These are phyloP conservation scores for Vitis hybrid DNA, from an alignment of 177 flowering plant genomes.

Conservation along the genomic window DNA sequence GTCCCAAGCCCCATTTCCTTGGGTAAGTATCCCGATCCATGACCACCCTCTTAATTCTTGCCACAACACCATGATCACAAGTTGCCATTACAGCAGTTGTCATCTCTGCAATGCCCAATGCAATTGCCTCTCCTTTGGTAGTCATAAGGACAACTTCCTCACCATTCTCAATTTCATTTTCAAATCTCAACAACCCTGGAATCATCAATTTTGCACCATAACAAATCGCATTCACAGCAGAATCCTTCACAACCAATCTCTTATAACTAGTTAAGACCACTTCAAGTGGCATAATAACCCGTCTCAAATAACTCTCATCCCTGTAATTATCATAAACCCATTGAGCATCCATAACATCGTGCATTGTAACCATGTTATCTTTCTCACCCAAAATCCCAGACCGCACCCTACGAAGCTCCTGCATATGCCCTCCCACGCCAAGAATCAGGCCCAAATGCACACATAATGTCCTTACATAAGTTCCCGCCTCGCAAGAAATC, in stretches of 20 bases:
- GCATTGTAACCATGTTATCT: slow-evolving; percentile 97
- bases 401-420: slow-evolving; percentile 84
- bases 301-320: slow-evolving; percentile 79
- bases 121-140: slow-evolving; percentile 92
- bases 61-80: slow-evolving; percentile 93
- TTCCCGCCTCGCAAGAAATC: slow-evolving; percentile 96
- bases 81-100: slow-evolving; percentile 96
- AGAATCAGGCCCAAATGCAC: slow-evolving; percentile 89
- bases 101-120: slow-evolving; percentile 93
- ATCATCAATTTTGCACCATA: slow-evolving; percentile 97
- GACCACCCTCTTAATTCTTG: slow-evolving; percentile 94
- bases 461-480: slow-evolving; percentile 86
- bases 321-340: slow-evolving; percentile 79
- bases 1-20: slow-evolving; percentile 96
- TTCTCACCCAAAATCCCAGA: slow-evolving; percentile 89
- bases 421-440: slow-evolving; percentile 95
- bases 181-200: slow-evolving; percentile 90
- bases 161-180: slow-evolving; percentile 83
- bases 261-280: slow-evolving; percentile 79
- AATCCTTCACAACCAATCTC: slow-evolving; percentile 92
- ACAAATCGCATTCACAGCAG: slow-evolving; percentile 92
- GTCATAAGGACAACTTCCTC: slow-evolving; percentile 94
- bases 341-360: slow-evolving; percentile 91
- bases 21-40: slow-evolving; percentile 97
- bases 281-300: slow-evolving; percentile 89